Base-by-base conservation (phyloP, 495 filamentous ascomycete species). In the Aspergillus carlsbadensis region DNA sequence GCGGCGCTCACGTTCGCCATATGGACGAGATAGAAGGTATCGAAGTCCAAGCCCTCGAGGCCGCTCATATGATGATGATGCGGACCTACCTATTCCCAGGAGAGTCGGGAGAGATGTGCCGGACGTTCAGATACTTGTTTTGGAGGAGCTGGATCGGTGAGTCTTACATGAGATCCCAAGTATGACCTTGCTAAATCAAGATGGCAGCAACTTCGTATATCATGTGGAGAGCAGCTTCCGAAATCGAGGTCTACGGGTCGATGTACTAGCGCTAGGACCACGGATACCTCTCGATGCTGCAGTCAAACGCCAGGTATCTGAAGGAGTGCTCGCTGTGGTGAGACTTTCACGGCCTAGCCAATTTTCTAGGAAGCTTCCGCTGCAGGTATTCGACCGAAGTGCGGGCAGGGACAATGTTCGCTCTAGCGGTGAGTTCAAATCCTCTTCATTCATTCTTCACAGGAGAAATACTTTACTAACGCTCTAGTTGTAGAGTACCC, bases 311-410 rank as follows among this genome's bases (percentile, higher is more conserved):
- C 92, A 96, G 67, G 88, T 94, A 37, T 66, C 90, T 24, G 93
- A 97, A 70, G 92, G 94, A 18, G 94, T 98, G 13, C 84, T 86
- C 41, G 94, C 88, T 20, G 87, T 97, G 18, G 84, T 87, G 14
- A 86, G 89, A 53, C 82, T 98, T 14, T 85, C 86, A 35, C 75
- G 79, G 6, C 70, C 75, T 40, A 82, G 88, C 24, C 88, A 96
- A 60, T 74, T 77, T 29, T 82, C 78, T 2, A 84, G 86, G 44
- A 88, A 84, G 59, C 87, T 97, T 49, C 79, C 86, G 2, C 70
- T 98, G 22, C 89, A 91, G 63, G 80, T 96, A 17, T 97, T 97
- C 64, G 88, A 92, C 71, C 87, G 93, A 15, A 86, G 84, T 39
- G 78, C 72, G 11, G 89, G 87, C 22, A 76, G 73, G 36, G 81